Base-by-base conservation (phyloP, 495 filamentous ascomycete genomes). In the Terfezia boudieri region DNA sequence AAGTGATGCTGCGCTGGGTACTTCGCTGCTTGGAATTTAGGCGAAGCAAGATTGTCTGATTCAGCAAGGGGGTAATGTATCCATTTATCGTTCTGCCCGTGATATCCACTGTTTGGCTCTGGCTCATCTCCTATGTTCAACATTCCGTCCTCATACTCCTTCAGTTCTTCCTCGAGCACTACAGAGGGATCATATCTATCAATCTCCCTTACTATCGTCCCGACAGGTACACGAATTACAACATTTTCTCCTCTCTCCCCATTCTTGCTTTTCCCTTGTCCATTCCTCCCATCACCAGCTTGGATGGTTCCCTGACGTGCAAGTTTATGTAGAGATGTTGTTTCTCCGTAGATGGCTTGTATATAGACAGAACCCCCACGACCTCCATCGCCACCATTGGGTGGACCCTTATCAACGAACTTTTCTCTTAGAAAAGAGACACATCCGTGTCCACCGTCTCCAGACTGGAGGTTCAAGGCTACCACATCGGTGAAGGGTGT, bases 321-420 rank as follows among this genome's bases (percentile, higher is more conserved):
- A 12, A 98, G 74, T 67, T 95, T 98, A 67, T 96, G 87, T 53
- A 98, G 69, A 56, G 84, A 90, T 0, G 84, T 94, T 20, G n/a
- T 32, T 64, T 95, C 80, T 55, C 86, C 86, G 46, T 80, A 80
- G 9, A 94, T 79, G 4, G 90, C 88, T 67, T 95, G 92, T 54
- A 98, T 90, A 69, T 90, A 96, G 57, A 98, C 71, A 61, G 80
- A 88, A 17, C 90, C 90, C 49, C 90, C 90, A 52, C 75, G 82
- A 12, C 90, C 90, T 35, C 90, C 90, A 66, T 96, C 86, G 51
- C 90, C 90, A 50, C 90, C 92, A 67, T 96, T 95, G n/a, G 90
- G 73, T n/a, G 89, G 89, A 0, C 90, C 90, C 53, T 86, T 75
- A 50, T 78, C 74, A 22, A 94, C 72, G 66, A 78, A 96, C 56